Evolutionary conservation across 2,329 filamentous ascomycete genomes (phyloP).

Genomic region (Fusarium lyarnte): DNA sequence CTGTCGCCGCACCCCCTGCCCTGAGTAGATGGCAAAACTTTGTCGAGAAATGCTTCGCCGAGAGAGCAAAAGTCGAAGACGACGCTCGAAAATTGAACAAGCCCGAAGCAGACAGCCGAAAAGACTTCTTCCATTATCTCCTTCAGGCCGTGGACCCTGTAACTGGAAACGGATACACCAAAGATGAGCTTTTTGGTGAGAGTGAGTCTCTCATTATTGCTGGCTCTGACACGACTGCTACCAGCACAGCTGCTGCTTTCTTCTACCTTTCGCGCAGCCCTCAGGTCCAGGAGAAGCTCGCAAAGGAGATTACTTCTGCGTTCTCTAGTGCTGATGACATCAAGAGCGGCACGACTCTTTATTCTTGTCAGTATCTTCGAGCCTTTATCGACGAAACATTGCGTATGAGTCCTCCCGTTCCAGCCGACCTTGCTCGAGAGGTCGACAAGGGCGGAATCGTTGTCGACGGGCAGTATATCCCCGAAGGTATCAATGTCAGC

Average conservation of each 20-base stretch:
- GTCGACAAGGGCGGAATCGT: slow-evolving; percentile 24
- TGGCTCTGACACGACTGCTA: slow-evolving; percentile 30
- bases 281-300: slow-evolving; percentile 4
- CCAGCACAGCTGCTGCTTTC: slow-evolving; percentile 18
- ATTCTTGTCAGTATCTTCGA: slow-evolving; percentile 36
- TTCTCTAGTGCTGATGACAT: slow-evolving; percentile 19
- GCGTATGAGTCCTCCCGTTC: slow-evolving; percentile 22
- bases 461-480: slow-evolving; percentile 20
- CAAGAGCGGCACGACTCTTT: neutral
- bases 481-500: slow-evolving; percentile 18
- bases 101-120: slow-evolving; percentile 14
- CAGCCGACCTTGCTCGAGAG: slow-evolving; percentile 16
- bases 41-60: slow-evolving; percentile 31
- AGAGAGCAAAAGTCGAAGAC: slow-evolving; percentile 22
- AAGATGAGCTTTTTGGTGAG: slow-evolving; percentile 37
- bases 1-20: slow-evolving; percentile 20
- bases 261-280: slow-evolving; percentile 26
- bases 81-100: neutral
- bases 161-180: slow-evolving; percentile 36
- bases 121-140: slow-evolving; percentile 41
- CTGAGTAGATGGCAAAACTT: slow-evolving; percentile 28
- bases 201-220: slow-evolving; percentile 37
- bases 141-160: slow-evolving; percentile 34
- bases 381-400: slow-evolving; percentile 40
- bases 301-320: slow-evolving; percentile 8